Evolutionary conservation across 768 basidiomycete species (phyloP).

Genomic region (Favolaschia claudopus): DNA sequence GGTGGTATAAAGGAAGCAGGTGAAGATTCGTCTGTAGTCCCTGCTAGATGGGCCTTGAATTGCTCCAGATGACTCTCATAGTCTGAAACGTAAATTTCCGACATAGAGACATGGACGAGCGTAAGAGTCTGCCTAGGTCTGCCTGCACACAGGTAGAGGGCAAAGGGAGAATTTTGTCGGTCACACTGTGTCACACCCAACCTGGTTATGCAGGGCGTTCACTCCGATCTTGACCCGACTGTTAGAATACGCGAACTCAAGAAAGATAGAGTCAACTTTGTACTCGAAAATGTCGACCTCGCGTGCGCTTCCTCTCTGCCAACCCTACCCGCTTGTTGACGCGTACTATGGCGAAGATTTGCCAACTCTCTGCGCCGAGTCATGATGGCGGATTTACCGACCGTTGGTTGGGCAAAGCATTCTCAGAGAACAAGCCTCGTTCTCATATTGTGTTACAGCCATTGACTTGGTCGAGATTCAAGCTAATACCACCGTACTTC

Average conservation of each 20-base stretch:
- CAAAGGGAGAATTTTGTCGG: no score
- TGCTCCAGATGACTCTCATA: slow-evolving; percentile 45
- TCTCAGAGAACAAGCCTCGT: neutral
- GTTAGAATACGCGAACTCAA: slow-evolving; percentile 87
- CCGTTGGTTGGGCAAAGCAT: slow-evolving; percentile 64
- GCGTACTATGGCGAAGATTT: slow-evolving; percentile 58
- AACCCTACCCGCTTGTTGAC: slow-evolving; percentile 19
- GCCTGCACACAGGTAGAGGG: no score
- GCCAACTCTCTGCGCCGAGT: slow-evolving; percentile 94
- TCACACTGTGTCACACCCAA: neutral
- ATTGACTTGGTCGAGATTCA: slow-evolving; percentile 97
- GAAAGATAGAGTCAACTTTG: slow-evolving; percentile 88
- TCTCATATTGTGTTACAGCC: slow-evolving; percentile 54
- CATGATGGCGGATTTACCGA: slow-evolving; percentile 96
- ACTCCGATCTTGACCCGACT: slow-evolving; percentile 31
- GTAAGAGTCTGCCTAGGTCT: no score
- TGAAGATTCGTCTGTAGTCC: slow-evolving; percentile 35
- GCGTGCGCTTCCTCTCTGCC: slow-evolving; percentile 62
- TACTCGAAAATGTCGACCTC: slow-evolving; percentile 95
- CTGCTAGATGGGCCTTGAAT: slow-evolving; percentile 46
- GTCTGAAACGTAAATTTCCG: slow-evolving; percentile 30
- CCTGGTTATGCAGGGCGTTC: slow-evolving; percentile 5
- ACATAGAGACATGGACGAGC: no score
- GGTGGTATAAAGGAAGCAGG: slow-evolving; percentile 46
- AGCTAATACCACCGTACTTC: slow-evolving; percentile 89